phyloP scores from a whole-genome alignment of 148 eudicot species.

The Vaccinium myrtillus region DNA sequence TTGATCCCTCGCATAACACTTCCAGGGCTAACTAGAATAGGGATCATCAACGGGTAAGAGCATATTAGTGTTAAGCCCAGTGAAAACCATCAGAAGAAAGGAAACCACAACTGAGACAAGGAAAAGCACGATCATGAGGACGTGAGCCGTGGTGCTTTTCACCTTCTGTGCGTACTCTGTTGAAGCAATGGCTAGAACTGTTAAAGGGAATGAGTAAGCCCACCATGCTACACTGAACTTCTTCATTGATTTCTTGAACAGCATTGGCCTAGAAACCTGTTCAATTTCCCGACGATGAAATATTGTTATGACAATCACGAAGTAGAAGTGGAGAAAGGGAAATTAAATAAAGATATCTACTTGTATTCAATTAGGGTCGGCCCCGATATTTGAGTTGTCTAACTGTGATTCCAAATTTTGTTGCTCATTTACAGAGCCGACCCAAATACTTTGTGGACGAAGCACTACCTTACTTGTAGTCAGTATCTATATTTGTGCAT shows the following conservation, averaged over 20 bases:
- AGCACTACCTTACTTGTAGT: no score
- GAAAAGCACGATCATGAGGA: constrained; percentile 45
- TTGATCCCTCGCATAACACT: no score
- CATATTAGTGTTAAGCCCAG: constrained; percentile 44
- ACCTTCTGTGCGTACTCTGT: constrained; percentile 45
- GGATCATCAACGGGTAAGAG: constrained; percentile 5
- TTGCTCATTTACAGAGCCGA: no score
- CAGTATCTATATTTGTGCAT: no score
- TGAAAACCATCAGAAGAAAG: constrained; percentile 48
- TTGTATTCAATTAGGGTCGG: no score
- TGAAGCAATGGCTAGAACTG: constrained; percentile 35
- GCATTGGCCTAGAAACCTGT: constrained; percentile 57
- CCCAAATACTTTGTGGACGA: no score
- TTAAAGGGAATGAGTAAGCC: constrained; percentile 68
- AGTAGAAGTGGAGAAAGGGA: neutral
- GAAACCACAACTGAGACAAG: constrained; percentile 53
- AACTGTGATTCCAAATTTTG: no score
- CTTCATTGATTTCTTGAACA: constrained; percentile 48
- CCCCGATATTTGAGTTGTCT: no score
- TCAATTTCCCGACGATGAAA: neutral
- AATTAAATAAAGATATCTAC: neutral
- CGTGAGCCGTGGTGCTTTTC: constrained; percentile 26
- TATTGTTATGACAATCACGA: neutral
- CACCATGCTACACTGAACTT: constrained; percentile 66
- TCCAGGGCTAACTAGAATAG: neutral